Evolutionary conservation across 148 eudicot species (phyloP), one percentile per base, ranked within the genome.

Genomic region (Chenopodium suecicum): DNA sequence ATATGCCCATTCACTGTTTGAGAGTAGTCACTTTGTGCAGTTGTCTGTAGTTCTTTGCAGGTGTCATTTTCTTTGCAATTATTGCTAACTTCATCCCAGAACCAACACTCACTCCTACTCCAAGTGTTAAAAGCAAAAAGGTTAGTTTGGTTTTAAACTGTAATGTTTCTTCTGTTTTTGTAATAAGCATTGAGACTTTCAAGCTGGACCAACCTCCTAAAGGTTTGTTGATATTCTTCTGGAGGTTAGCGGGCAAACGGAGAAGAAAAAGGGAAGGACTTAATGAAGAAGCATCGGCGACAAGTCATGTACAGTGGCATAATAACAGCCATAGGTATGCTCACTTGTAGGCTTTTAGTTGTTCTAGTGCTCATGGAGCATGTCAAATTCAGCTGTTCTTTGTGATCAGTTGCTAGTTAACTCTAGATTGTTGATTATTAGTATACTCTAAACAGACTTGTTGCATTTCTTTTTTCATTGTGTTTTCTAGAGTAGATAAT

Each of bases 291-390:
- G 86, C 99, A 96, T 84, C 94, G 91, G 9, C 97, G 97, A 56
- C 99, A 96, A 86, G 99, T 96, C 79, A 71, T 96, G 86, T 92
- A 86, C 86, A 96, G 99, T 87, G 99, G 99, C 83, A 92, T 96
- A 78, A 83, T 96, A 78, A 96, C 98, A 69, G 99, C 99, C 78
- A 77, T 96, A 86, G 99, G 99, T 94, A 37, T 82, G 91, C 76
- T 56, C 69, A 44, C 68, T 48, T 72, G 63, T 41, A 37, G 74
- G 50, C 60, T 46, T 2, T n/a, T 74, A 62, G 50, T 68, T 7
- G 68, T 74, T 44, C 63, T 32, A 46, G 25, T 69, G 7, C 67
- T 82, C 72, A 27, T 63, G 58, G 2, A 41, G 56, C n/a, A 60
- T 52, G 52, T 77, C 32, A 52, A 37, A 52, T 67, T 67, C 48